phyloP scores from a whole-genome alignment of 176 grass and related monocot species.

The Aechmea fasciata region DNA sequence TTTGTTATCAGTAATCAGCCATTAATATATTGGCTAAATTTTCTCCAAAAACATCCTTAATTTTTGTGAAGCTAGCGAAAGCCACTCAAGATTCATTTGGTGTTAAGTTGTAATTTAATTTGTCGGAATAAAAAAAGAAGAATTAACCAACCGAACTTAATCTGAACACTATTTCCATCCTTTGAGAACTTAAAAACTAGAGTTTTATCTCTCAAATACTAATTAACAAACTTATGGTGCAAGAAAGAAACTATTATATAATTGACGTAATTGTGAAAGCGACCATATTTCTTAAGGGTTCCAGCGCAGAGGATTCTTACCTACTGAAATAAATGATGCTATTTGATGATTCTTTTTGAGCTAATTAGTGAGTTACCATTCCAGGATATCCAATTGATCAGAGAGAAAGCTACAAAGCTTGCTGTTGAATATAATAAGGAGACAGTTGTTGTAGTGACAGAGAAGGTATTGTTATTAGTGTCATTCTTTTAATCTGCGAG shows the following conservation, averaged over 20 bases:
- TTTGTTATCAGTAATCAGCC: background rate
- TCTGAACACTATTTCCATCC: too few relatives aligned
- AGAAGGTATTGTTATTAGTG: constrained; percentile 39
- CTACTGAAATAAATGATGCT: background rate
- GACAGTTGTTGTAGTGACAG: constrained; percentile 37
- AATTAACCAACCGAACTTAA: too few relatives aligned
- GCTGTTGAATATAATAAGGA: constrained; percentile 20
- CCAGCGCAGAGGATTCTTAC: background rate
- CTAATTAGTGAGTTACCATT: background rate
- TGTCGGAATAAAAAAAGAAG: too few relatives aligned
- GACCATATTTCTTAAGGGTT: background rate
- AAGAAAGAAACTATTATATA: too few relatives aligned
- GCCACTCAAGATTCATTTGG: too few relatives aligned
- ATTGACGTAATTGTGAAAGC: background rate
- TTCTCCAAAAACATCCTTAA: too few relatives aligned
- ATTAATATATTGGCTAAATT: too few relatives aligned
- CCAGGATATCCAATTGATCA: constrained; percentile 40
- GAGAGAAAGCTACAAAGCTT: constrained; percentile 20
- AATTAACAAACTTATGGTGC: background rate
- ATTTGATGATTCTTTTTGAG: background rate
- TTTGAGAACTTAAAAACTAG: too few relatives aligned
- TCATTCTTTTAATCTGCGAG: too few relatives aligned
- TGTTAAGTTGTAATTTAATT: too few relatives aligned
- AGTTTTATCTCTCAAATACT: too few relatives aligned
- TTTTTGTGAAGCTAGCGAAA: too few relatives aligned